Evolutionary conservation across 2,329 filamentous ascomycete species (phyloP), one percentile per base, ranked within the genome.

Genomic region (Aspergillus viridinutans): DNA sequence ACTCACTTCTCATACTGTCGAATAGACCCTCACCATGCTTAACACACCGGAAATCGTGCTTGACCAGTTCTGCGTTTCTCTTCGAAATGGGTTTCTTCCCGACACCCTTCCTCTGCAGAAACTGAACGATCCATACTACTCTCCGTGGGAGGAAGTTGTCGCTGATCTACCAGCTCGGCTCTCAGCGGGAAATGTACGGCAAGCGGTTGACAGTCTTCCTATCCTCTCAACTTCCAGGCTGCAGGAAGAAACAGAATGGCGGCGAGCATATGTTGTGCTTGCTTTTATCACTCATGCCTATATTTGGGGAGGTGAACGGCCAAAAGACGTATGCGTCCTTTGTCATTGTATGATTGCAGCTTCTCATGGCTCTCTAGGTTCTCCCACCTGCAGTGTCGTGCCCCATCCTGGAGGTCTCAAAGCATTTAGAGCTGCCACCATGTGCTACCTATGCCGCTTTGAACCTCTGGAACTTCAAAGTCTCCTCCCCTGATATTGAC

Each of bases 51-150:
- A 62, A 14, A 56, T 72, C 35, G 58, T 76, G 50, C 80, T 91
- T 59, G 81, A 85, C 71, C 85, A 92, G 69, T 93, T 91, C 76
- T 87, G 86, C 72, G 83, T 73, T 40, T 72, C 71, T 17, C 57
- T 62, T 12, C 61, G 63, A 58, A 87, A 91, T 75, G 92, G 92
- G 67, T 97, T 97, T 77, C 83, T 97, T 55, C 90, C 92, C 3
- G 81, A 88, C 60, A 83, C 86, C 59, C 77, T 88, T 56, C 92
- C 92, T 54, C 79, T 96, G 62, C 84, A 86, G 58, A 80, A 83
- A 50, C 84, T 97, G 17, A 85, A 90, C 17, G 87, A 94, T 67
- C 81, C 86, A 8, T 96, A 96, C 80, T 97, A 96, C 76, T 85
- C 87, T 72, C 90, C 91, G 63, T 97, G 92, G 92, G 92, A 97